phyloP scores from a whole-genome alignment of 2,329 filamentous ascomycete species.

The Hymenoscyphus salicellus region DNA sequence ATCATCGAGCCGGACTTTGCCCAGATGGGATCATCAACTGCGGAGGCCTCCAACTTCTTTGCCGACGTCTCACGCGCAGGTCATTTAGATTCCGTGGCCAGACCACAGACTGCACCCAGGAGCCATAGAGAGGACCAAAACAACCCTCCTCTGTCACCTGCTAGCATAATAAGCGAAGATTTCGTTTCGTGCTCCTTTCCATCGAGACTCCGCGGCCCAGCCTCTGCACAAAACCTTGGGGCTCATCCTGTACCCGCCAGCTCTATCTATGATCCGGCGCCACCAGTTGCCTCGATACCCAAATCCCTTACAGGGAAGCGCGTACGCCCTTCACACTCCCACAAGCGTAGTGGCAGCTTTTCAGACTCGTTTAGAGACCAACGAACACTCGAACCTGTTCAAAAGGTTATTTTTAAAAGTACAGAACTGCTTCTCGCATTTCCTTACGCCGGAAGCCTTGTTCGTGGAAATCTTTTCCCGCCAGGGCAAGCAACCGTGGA shows the following conservation, averaged over 20 bases:
- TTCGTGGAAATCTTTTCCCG: constrained; percentile 80
- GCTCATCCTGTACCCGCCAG: constrained; percentile 57
- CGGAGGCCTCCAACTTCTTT: constrained; percentile 42
- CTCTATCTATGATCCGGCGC: constrained; percentile 46
- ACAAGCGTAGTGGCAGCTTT: constrained; percentile 84
- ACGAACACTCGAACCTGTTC: constrained; percentile 43
- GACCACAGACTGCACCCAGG: constrained; percentile 27
- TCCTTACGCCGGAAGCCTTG: constrained; percentile 76
- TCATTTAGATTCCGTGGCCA: constrained; percentile 47
- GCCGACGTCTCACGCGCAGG: constrained; percentile 47
- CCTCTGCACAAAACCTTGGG: constrained; percentile 44
- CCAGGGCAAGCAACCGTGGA: constrained; percentile 81
- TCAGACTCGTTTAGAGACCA: constrained; percentile 78
- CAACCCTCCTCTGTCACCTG: constrained; percentile 48
- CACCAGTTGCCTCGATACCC: constrained; percentile 57
- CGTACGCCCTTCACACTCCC: constrained; percentile 55
- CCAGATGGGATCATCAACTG: constrained; percentile 25
- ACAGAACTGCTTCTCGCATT: constrained; percentile 59
- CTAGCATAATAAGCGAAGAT: constrained; percentile 58
- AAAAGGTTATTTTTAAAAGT: constrained; percentile 51
- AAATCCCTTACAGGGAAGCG: constrained; percentile 57
- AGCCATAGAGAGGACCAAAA: constrained; percentile 9
- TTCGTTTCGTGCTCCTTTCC: constrained; percentile 64
- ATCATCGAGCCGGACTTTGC: constrained; percentile 37
- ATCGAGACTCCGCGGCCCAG: constrained; percentile 46